Evolutionary conservation across 352 stramenopile genomes (phyloP), one percentile per base, ranked within the genome.

Genomic region (Thraustochytrium striatum): DNA sequence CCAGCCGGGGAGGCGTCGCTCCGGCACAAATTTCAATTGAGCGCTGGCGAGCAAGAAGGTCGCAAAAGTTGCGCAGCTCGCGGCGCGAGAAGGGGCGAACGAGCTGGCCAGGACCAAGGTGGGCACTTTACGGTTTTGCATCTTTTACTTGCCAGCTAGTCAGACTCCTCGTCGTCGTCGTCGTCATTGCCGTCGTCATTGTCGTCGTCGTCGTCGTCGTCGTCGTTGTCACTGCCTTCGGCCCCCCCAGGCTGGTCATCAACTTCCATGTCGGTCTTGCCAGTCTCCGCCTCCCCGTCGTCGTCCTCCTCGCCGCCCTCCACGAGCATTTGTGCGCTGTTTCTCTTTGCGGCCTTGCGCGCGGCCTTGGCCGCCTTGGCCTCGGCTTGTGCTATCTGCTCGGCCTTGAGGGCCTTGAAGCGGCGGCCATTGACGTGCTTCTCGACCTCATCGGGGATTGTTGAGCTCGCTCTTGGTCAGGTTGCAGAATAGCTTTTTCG

Each of bases 391-490:
- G n/a, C n/a, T n/a, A n/a, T n/a, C n/a, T n/a, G n/a, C n/a, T n/a
- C 47, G 47, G 47, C 47, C 30, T 75, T 75, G 11, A 75, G 39
- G 44, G 53, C 50, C 79, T 89, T 83, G 83, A 91, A 96, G 62
- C 89, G 89, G 69, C 94, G 94, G 47, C 91, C 91, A 44, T 90
- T 89, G 72, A 95, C 86, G 82, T 96, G 91, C 53, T 89, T 91
- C 84, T 95, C 90, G 16, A 96, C 87, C 81, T 96, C 87, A 13
- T 83, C 79, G 11, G 91, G 91, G 61, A 96, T 95, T 87, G 83
- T 96, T 96, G n/a, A 96, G 82, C 33, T 91, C 84, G 33, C 81
- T 91, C 50, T 87, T 83, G 2, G 91, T 95, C 38, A 96, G 86
- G 44, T 92, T 94, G 85, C 91, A 96, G 61, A 84, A 96, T n/a